These are phyloP conservation scores for Babesia ovis DNA, from an alignment of 169 alveolate genomes.

Conservation along the genomic window DNA sequence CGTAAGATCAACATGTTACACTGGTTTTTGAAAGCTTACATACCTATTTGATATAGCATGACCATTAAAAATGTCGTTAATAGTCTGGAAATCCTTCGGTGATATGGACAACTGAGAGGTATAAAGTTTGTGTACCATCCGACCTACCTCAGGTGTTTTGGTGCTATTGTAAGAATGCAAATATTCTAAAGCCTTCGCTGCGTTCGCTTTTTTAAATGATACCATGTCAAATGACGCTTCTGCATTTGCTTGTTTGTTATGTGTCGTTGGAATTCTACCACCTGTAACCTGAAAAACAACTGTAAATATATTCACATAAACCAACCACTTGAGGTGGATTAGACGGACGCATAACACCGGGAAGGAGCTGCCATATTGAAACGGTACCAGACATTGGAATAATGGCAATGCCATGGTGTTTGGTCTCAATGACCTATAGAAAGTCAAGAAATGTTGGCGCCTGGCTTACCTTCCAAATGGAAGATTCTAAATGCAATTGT, in stretches of 20 bases:
- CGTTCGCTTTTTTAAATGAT: slow-evolving; percentile 29
- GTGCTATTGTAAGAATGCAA: neutral
- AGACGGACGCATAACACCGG: neutral
- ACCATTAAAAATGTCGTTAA: neutral
- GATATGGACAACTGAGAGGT: neutral
- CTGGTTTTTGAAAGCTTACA: too few species aligned
- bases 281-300: neutral
- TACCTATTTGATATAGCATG: neutral
- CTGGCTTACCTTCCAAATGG: slow-evolving; percentile 58
- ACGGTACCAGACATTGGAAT: slow-evolving; percentile 42
- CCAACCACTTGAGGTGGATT: neutral
- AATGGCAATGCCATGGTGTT: slow-evolving; percentile 21
- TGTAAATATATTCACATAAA: neutral
- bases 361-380: slow-evolving; percentile 36
- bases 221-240: slow-evolving; percentile 47
- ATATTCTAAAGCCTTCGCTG: slow-evolving; percentile 46
- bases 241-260: neutral
- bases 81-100: slow-evolving; percentile 2
- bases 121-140: neutral
- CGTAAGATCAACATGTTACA: too few species aligned
- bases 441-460: neutral
- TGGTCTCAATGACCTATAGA: slow-evolving; percentile 49
- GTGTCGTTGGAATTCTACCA: neutral
- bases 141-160: slow-evolving; percentile 21
- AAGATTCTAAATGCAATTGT: slow-evolving; percentile 22